phyloP scores from a whole-genome alignment of 2,329 filamentous ascomycete genomes.

The Trichoderma sp. region DNA sequence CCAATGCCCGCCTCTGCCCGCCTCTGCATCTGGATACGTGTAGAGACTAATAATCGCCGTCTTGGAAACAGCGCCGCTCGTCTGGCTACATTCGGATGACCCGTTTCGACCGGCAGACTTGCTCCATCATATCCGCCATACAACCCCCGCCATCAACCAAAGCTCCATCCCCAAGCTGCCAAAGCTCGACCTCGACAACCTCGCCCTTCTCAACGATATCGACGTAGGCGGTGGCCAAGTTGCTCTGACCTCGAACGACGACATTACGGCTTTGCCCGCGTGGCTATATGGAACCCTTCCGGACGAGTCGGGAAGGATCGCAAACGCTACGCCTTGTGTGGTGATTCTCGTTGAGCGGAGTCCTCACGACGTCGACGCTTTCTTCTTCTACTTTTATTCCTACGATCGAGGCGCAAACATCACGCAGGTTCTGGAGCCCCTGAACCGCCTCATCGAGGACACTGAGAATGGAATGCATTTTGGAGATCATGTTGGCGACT shows the following conservation, averaged over 20 bases:
- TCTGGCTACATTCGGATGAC: slow-evolving; percentile 6
- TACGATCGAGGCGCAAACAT: slow-evolving; percentile 9
- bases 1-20: not conserved
- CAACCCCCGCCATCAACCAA: not conserved
- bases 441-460: slow-evolving; percentile 2
- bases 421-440: slow-evolving; percentile 4
- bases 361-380: not conserved
- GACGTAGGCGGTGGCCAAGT: not conserved
- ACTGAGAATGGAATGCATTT: slow-evolving; percentile 7
- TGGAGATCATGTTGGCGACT: not conserved
- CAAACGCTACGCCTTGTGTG: not conserved
- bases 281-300: not conserved
- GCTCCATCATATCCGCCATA: slow-evolving; percentile 5
- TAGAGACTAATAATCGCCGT: not conserved
- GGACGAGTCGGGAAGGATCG: not conserved
- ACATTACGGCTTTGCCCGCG: not conserved
- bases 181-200: not conserved
- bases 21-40: not conserved
- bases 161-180: not conserved
- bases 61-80: not conserved
- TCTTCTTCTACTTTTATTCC: slow-evolving; percentile 8
- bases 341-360: not conserved
- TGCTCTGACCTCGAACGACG: not conserved
- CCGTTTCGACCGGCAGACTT: slow-evolving; percentile 5
- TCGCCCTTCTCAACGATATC: not conserved